phyloP scores from a whole-genome alignment of 805 yeast genomes.

The Candida golubevii region DNA sequence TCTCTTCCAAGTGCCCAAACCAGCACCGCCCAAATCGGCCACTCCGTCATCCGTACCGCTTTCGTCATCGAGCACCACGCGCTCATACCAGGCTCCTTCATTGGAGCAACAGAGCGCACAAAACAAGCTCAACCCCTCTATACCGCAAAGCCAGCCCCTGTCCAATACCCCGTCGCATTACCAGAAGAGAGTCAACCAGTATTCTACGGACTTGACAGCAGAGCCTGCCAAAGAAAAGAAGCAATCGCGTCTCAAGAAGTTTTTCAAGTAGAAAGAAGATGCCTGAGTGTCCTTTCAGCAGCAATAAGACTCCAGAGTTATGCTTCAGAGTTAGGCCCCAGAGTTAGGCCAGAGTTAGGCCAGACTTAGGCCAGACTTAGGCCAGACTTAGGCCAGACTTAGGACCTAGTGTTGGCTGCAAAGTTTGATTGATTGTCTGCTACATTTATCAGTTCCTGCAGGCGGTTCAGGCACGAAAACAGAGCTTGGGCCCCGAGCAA shows the following conservation, averaged over 20 bases:
- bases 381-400: too few relatives aligned
- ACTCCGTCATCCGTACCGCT: not conserved
- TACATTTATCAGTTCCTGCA: too few relatives aligned
- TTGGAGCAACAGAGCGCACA: not conserved
- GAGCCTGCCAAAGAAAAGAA: conserved; percentile 16
- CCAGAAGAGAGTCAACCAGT: conserved; percentile 13
- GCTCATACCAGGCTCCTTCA: not conserved
- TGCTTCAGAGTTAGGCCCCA: too few relatives aligned
- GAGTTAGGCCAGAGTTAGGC: too few relatives aligned
- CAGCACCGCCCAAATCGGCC: not conserved
- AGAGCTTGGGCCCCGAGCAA: too few relatives aligned
- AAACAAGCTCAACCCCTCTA: not conserved
- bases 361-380: too few relatives aligned
- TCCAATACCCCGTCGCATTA: conserved; percentile 9
- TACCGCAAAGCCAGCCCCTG: conserved; percentile 1
- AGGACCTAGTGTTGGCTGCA: too few relatives aligned
- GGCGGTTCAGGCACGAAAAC: too few relatives aligned
- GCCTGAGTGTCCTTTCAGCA: not conserved
- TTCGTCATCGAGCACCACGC: too few relatives aligned
- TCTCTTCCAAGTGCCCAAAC: conserved; percentile 12
- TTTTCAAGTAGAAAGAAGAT: conserved; percentile 13
- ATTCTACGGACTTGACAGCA: conserved; percentile 11
- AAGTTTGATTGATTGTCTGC: too few relatives aligned
- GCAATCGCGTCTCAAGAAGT: conserved; percentile 16
- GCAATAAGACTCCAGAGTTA: too few relatives aligned